Base-by-base conservation (phyloP, 306 rosid species). In the Dryas drummondii region DNA sequence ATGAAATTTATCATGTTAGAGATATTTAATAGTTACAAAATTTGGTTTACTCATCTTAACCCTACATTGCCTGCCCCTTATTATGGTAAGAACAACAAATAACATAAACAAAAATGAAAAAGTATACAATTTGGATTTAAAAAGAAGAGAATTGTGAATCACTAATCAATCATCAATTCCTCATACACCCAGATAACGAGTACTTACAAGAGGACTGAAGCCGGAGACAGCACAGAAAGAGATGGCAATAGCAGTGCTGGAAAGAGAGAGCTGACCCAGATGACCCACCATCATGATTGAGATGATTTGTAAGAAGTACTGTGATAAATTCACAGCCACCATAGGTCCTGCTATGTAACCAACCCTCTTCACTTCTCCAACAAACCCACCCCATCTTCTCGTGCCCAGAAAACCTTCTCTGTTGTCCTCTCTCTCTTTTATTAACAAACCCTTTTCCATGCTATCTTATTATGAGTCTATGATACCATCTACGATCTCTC, bases 121-220 rank as follows among this genome's bases (percentile, higher is more conserved):
- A 4, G 9, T 5, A 5, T 32, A 32, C 37, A 32, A 32, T 32
- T 32, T 56, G 5, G 61, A 11, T 17, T n/a, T 3, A 8, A 7
- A 22, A 22, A 57, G 14, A 57, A 22, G 7, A 22, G 14, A 32
- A 32, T 2, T 32, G 3, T 32, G 37, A 32, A 32, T 32, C 37
- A 32, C 37, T 13, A 57, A 22, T 22, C 2, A 4, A 19, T 22
- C 63, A 57, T 10, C 15, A 10, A 15, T 10, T 1, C 53, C 8
- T 9, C 0, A 57, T 9, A 14, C 5, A 37, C 11, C 11, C 37
- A 1, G 42, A 16, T 7, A 17, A 1, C 1, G 4, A 7, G 19
- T 13, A 71, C 65, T 54, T 54, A 71, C 75, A 50, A 76, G 27
- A 57, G 47, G 68, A 68, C 80, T 76, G 80, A 76, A 76, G 80